These are phyloP conservation scores for Talaromyces thailandensis DNA, from an alignment of 495 filamentous ascomycete species.

Conservation along the genomic window DNA sequence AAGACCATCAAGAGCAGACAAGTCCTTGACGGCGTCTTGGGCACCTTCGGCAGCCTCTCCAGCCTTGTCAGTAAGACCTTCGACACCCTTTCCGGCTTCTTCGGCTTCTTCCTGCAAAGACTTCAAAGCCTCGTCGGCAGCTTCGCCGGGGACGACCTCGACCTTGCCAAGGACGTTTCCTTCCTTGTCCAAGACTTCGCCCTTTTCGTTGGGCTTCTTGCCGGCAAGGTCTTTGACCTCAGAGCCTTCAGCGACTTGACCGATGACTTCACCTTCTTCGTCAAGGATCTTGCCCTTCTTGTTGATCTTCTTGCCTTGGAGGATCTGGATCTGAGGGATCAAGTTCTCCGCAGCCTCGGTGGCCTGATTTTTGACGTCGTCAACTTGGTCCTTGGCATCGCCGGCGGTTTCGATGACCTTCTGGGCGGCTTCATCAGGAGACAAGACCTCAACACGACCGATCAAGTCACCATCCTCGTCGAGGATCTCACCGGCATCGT, in stretches of 20 bases:
- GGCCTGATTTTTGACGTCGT: constrained; percentile 14
- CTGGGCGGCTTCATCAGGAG: constrained; percentile 16
- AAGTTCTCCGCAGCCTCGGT: constrained; percentile 21
- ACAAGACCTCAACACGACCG: constrained; percentile 13
- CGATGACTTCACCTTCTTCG: constrained; percentile 43
- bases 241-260: constrained; percentile 46
- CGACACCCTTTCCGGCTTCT: constrained; percentile 14
- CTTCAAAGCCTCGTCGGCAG: constrained; percentile 40
- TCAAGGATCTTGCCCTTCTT: constrained; percentile 48
- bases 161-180: constrained; percentile 42
- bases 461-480: constrained; percentile 21
- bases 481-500: constrained; percentile 21
- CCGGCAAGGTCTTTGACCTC: constrained; percentile 34
- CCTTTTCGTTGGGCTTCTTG: constrained; percentile 41
- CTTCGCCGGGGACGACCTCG: constrained; percentile 40
- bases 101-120: constrained; percentile 31
- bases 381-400: constrained; percentile 14
- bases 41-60: constrained; percentile 12
- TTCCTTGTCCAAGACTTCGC: constrained; percentile 40
- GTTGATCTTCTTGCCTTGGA: constrained; percentile 43
- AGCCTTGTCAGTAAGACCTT: constrained; percentile 5
- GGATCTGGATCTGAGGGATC: constrained; percentile 34
- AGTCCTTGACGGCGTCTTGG: constrained; percentile 25
- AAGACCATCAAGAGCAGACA: constrained; percentile 50
- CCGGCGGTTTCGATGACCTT: constrained; percentile 16